phyloP scores from a whole-genome alignment of 148 eudicot genomes.

The Rhododendron molle region DNA sequence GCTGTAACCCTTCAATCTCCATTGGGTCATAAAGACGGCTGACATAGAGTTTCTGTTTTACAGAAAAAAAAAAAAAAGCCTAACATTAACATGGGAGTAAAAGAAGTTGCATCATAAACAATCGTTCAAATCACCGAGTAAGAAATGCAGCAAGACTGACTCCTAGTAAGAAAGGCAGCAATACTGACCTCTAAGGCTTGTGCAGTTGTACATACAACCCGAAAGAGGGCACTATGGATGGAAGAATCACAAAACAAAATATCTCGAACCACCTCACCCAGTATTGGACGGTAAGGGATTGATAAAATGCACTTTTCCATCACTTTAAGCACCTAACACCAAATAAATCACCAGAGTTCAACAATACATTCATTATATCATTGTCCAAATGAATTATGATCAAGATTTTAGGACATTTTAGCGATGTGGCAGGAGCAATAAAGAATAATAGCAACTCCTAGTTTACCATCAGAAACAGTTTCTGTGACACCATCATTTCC shows the following conservation, averaged over 20 bases:
- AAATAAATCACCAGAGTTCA: constrained; percentile 6
- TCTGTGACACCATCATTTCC: not conserved
- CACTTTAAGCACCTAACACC: constrained; percentile 63
- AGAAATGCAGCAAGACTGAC: constrained; percentile 29
- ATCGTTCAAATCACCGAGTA: not conserved
- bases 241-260: constrained; percentile 73
- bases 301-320: constrained; percentile 52
- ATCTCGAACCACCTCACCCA: constrained; percentile 59
- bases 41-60: constrained; percentile 56
- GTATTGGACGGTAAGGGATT: constrained; percentile 39
- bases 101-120: not conserved
- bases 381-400: not conserved
- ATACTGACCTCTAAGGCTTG: constrained; percentile 66
- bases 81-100: not conserved
- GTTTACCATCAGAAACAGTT: not conserved
- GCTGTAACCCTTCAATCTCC: constrained; percentile 82
- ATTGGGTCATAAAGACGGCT: constrained; percentile 66
- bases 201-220: constrained; percentile 75
- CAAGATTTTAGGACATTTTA: not conserved
- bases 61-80: not conserved
- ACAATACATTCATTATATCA: not conserved
- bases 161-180: constrained; percentile 3
- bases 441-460: not conserved
- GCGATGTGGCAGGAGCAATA: not conserved
- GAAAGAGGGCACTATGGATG: constrained; percentile 66